Evolutionary conservation across 495 filamentous ascomycete species (phyloP), one percentile per base, ranked within the genome.

Genomic region (Cairneyella variabilis): DNA sequence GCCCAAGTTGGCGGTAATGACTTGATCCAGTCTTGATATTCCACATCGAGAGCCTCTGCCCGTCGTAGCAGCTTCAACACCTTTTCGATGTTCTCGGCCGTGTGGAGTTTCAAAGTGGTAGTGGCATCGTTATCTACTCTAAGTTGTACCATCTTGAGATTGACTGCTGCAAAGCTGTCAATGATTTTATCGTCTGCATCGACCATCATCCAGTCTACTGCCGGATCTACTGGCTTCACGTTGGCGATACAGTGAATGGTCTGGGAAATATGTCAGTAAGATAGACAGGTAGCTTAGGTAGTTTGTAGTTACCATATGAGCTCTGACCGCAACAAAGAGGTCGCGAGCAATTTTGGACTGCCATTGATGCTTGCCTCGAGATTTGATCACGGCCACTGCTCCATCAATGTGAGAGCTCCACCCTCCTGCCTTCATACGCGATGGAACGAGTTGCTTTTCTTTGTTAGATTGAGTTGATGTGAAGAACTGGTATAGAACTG

Each of bases 361-460:
- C 30, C 77, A 51, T 53, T 76, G 71, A 44, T 72, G 69, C 49
- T 64, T 64, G 7, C 77, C 76, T 14, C 78, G 70, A 1, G 73
- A 67, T 54, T 73, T 73, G 32, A 77, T 71, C 32, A 82, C 63
- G 41, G 77, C 71, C 23, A 76, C 70, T 14, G 79, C 79, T 21
- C 77, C 79, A 27, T 76, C 71, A 27, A 75, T 66, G 47, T 82
- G 79, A 6, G 72, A 74, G 20, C 69, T 68, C 76, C 76, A 82
- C 14, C 73, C 73, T 21, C 68, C 63, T 38, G 71, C 67, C n/a
- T 68, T 71, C 43, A 72, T 61, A 28, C 74, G 64, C 38, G 68
- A 74, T 2, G 76, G 71, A 25, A 71, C 68, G 21, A 79, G 73
- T 48, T 70, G 76, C 72, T 60, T 36, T 43, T 34, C n/a, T 9